These are phyloP conservation scores for Cronartium quercuum DNA, from an alignment of 1,284 basidiomycete genomes.

Conservation along the genomic window DNA sequence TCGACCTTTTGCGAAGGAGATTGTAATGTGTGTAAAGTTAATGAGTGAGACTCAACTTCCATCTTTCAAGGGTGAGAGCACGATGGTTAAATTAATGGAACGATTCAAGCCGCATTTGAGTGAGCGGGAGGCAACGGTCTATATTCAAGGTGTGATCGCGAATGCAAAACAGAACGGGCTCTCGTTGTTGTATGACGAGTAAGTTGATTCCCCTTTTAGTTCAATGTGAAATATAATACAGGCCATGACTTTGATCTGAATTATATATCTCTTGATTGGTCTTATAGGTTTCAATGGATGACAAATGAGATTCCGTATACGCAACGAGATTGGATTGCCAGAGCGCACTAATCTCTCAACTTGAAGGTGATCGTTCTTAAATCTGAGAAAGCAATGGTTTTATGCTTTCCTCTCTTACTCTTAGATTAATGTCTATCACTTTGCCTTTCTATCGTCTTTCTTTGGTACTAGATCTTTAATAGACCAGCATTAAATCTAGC, in stretches of 20 bases:
- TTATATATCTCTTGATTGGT: neutral
- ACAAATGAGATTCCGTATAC: slow-evolving; percentile 40
- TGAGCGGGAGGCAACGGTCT: slow-evolving; percentile 86
- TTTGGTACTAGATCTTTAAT: too few species aligned
- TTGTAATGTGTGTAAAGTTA: slow-evolving; percentile 77
- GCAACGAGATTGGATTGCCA: slow-evolving; percentile 36
- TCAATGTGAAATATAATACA: neutral
- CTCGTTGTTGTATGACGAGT: slow-evolving; percentile 87
- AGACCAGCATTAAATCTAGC: too few species aligned
- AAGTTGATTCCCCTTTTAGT: neutral
- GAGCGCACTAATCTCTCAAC: slow-evolving; percentile 1
- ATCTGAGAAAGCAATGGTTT: neutral
- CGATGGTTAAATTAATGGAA: slow-evolving; percentile 77
- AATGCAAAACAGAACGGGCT: slow-evolving; percentile 93
- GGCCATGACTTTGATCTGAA: neutral
- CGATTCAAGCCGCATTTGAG: slow-evolving; percentile 76
- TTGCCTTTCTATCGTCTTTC: too few species aligned
- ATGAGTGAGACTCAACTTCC: slow-evolving; percentile 95
- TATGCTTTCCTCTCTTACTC: too few species aligned
- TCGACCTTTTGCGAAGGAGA: slow-evolving; percentile 79
- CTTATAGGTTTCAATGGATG: slow-evolving; percentile 37
- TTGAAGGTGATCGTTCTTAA: neutral
- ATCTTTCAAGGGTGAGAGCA: slow-evolving; percentile 90
- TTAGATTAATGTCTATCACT: too few species aligned
- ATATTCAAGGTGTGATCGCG: slow-evolving; percentile 76